Conservation (phyloP, 495 filamentous ascomycete genomes). For the Hypoxylon fuscum region DNA sequence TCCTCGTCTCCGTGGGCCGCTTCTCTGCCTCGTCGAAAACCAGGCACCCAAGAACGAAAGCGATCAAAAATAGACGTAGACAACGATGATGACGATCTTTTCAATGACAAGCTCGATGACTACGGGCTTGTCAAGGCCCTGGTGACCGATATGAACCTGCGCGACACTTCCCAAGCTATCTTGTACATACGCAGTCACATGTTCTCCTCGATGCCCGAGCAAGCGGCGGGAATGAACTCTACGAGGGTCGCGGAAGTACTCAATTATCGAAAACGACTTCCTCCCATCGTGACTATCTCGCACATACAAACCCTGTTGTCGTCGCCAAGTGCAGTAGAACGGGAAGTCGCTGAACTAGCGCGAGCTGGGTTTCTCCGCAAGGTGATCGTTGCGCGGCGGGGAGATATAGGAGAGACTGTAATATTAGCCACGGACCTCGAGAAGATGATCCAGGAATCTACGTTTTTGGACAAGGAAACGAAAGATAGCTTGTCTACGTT, state of each 20-base stretch:
- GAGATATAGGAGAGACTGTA: constrained; percentile 74
- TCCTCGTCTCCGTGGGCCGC: constrained; percentile 58
- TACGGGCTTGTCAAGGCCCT: constrained; percentile 62
- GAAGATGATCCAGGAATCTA: constrained; percentile 56
- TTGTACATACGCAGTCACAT: constrained; percentile 67
- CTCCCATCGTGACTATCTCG: constrained; percentile 73
- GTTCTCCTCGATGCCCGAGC: constrained; percentile 73
- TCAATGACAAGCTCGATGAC: constrained; percentile 65
- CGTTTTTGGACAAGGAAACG: constrained; percentile 55
- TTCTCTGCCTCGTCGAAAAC: constrained; percentile 66
- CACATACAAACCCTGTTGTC: constrained; percentile 75
- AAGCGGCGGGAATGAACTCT: constrained; percentile 75
- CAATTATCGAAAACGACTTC: constrained; percentile 70
- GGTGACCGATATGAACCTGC: constrained; percentile 60
- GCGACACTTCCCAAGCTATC: constrained; percentile 72
- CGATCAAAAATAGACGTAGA: constrained; percentile 46
- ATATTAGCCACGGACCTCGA: constrained; percentile 73
- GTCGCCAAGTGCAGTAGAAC: constrained; percentile 74
- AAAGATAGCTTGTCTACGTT: constrained; percentile 66
- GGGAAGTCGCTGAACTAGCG: constrained; percentile 73
- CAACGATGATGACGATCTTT: constrained; percentile 53
- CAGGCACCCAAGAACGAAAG: constrained; percentile 46
- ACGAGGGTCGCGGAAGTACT: constrained; percentile 75
- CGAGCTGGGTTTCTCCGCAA: constrained; percentile 68
- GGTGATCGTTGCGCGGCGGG: constrained; percentile 72